Evolutionary conservation across 2,329 filamentous ascomycete species (phyloP).

Genomic region (Chalara sp.): DNA sequence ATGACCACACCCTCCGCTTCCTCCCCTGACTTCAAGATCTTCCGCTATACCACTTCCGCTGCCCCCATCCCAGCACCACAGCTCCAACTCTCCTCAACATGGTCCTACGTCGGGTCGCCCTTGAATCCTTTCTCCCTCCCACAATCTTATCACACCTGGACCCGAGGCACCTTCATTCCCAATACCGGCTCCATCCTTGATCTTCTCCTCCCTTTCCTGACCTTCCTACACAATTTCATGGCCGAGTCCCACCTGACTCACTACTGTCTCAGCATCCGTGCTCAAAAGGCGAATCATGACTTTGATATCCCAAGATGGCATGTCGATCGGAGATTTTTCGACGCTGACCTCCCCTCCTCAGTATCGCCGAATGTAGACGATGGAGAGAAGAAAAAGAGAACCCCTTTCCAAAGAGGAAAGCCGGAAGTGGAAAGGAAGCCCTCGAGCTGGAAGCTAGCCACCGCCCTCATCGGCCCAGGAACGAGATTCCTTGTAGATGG

Average conservation of each 20-base stretch:
- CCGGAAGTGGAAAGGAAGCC: neutral
- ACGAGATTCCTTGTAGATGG: slow-evolving; percentile 3
- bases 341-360: neutral
- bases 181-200: neutral
- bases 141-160: neutral
- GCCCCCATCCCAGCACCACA: neutral
- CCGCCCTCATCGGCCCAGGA: slow-evolving; percentile 2
- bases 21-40: neutral
- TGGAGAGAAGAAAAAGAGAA: no score
- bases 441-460: slow-evolving; percentile 2
- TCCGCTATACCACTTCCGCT: neutral
- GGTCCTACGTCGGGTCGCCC: neutral
- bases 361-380: neutral
- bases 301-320: slow-evolving; percentile 8
- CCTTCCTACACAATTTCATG: slow-evolving; percentile 2
- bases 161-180: neutral
- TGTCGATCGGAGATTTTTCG: slow-evolving; percentile 3
- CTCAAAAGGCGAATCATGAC: slow-evolving; percentile 3
- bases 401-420: neutral
- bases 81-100: neutral
- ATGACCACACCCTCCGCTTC: neutral
- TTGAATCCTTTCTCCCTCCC: neutral
- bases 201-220: slow-evolving; percentile 1
- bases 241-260: slow-evolving; percentile 1
- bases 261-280: slow-evolving; percentile 5